phyloP scores from a whole-genome alignment of 306 rosid genomes.

The Cyamopsis tetragonoloba region DNA sequence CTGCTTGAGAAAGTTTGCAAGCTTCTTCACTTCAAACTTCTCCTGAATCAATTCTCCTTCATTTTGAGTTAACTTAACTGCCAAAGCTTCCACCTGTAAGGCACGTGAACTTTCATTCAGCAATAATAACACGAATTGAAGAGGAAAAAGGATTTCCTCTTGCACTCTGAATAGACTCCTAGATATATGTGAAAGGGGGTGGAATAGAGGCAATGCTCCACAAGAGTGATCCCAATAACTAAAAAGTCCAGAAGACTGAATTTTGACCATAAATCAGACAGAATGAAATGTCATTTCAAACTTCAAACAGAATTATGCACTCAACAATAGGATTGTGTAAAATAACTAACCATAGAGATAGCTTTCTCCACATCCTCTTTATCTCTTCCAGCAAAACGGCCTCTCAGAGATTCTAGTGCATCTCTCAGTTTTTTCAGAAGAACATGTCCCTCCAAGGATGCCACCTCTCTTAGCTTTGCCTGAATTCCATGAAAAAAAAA shows the following conservation, averaged over 20 bases:
- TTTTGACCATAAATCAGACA: not conserved
- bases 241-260: not conserved
- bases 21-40: slow-evolving; percentile 97
- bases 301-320: not conserved
- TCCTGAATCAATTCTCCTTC: slow-evolving; percentile 99
- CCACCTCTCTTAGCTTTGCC: slow-evolving; percentile 86
- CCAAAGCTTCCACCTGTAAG: slow-evolving; percentile 91
- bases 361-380: slow-evolving; percentile 98
- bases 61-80: slow-evolving; percentile 91
- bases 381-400: slow-evolving; percentile 65
- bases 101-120: slow-evolving; percentile 16
- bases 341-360: slow-evolving; percentile 82
- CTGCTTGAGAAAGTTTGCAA: slow-evolving; percentile 92
- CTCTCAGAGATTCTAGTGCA: slow-evolving; percentile 80
- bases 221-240: not conserved
- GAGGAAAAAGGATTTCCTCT: not conserved
- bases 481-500: slow-evolving; percentile 35
- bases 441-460: slow-evolving; percentile 98
- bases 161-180: not conserved
- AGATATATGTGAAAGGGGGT: not conserved
- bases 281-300: slow-evolving; percentile 22
- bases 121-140: slow-evolving; percentile 6
- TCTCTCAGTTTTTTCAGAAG: slow-evolving; percentile 93
- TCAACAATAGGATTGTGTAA: not conserved
- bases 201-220: not conserved